These are phyloP conservation scores for Arabidopsis arenosa DNA, from an alignment of 345 rosid species.

Conservation along the genomic window DNA sequence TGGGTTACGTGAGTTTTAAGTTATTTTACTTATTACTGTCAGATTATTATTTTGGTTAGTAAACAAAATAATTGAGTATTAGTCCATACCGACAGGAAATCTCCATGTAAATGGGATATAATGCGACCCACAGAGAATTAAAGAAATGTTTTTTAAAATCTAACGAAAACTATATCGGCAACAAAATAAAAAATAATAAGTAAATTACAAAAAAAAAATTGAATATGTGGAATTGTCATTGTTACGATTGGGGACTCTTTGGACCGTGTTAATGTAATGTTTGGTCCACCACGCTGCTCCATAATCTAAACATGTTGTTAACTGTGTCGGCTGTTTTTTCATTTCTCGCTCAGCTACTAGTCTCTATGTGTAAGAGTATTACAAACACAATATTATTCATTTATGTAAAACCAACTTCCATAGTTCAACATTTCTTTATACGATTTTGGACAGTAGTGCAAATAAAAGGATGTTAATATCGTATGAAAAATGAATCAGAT, in stretches of 20 bases:
- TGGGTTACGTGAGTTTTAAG: constrained; percentile 28
- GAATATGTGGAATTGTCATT: constrained; percentile 38
- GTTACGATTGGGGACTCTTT: constrained; percentile 28
- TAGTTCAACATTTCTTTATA: not conserved
- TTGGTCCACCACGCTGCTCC: constrained; percentile 42
- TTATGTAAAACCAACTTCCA: not conserved
- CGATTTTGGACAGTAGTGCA: constrained; percentile 7
- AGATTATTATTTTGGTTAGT: not conserved
- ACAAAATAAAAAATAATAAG: not conserved
- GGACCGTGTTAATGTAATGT: constrained; percentile 35
- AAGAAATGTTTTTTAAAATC: no score
- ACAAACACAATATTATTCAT: not conserved
- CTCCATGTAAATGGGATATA: constrained; percentile 17
- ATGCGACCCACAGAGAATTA: constrained; percentile 15
- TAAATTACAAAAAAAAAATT: not conserved
- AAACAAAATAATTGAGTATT: not conserved
- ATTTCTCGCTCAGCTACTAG: constrained; percentile 1
- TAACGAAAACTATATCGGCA: not conserved
- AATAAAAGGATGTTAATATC: not conserved
- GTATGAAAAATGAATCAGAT: not conserved
- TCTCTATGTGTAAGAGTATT: not conserved
- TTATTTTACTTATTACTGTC: constrained; percentile 20
- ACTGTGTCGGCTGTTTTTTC: constrained; percentile 34
- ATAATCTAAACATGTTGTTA: constrained; percentile 28
- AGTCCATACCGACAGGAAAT: constrained; percentile 22